phyloP scores from a whole-genome alignment of 106 monocot species.

The Acorus calamus region DNA sequence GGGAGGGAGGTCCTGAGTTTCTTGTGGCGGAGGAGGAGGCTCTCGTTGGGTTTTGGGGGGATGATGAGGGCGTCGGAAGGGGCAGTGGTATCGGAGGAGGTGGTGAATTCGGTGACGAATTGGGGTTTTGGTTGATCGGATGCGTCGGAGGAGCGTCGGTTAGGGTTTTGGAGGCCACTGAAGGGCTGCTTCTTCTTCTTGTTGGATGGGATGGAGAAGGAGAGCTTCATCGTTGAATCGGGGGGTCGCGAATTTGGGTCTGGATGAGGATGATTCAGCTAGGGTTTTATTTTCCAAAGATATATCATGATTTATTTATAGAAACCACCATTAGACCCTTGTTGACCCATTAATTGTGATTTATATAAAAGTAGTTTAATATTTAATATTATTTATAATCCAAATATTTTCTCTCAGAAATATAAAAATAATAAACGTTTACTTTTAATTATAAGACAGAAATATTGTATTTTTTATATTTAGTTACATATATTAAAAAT shows the following conservation, averaged over 20 bases:
- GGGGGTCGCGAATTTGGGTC: not conserved
- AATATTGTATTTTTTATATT: no score
- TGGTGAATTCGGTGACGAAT: slow-evolving; percentile 81
- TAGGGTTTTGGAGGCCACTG: slow-evolving; percentile 5
- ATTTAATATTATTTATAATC: no score
- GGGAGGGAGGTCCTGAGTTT: slow-evolving; percentile 47
- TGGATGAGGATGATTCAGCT: no score
- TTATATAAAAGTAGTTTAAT: no score
- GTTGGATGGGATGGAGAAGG: slow-evolving; percentile 52
- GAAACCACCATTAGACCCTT: no score
- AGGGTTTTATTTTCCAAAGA: no score
- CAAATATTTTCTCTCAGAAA: no score
- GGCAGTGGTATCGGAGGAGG: slow-evolving; percentile 31
- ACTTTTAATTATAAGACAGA: no score
- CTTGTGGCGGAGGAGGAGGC: slow-evolving; percentile 26
- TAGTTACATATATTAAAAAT: no score
- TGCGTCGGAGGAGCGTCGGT: slow-evolving; percentile 7
- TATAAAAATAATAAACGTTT: no score
- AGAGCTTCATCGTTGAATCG: slow-evolving; percentile 51
- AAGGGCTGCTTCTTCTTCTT: slow-evolving; percentile 10
- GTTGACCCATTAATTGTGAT: no score
- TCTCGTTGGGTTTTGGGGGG: slow-evolving; percentile 64
- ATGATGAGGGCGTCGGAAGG: slow-evolving; percentile 22
- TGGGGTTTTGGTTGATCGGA: slow-evolving; percentile 17
- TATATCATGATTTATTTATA: no score